Evolutionary conservation across 192 early-diverging fungal genomes (phyloP).

Genomic region (Coemansia sp.): DNA sequence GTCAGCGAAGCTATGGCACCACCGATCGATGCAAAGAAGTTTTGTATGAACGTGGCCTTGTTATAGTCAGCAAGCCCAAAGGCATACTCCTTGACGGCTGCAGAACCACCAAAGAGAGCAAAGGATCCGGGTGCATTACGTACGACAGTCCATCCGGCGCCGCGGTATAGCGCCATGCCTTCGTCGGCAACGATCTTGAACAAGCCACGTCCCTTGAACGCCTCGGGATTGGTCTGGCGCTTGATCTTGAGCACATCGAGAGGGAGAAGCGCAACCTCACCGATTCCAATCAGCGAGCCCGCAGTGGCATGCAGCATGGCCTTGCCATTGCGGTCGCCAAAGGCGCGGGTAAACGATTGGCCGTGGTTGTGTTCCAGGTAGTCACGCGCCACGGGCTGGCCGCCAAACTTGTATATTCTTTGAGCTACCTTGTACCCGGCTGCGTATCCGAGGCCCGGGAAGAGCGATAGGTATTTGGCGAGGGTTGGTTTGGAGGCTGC

Average conservation of each 20-base stretch:
- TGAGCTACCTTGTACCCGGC: constrained; percentile 98
- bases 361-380: constrained; percentile 85
- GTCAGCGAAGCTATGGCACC: constrained; percentile 94
- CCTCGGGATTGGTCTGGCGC: constrained; percentile 90
- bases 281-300: constrained; percentile 94
- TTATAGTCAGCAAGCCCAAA: constrained; percentile 89
- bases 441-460: constrained; percentile 97
- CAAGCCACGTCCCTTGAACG: constrained; percentile 80
- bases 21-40: constrained; percentile 95
- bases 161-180: constrained; percentile 91
- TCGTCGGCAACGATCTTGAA: constrained; percentile 82
- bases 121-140: constrained; percentile 99
- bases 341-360: constrained; percentile 69
- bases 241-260: constrained; percentile 99
- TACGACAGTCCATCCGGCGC: constrained; percentile 94
- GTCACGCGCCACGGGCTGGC: constrained; percentile 95
- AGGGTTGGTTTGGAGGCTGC: constrained; percentile 73
- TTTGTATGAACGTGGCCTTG: constrained; percentile 98
- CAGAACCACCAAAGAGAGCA: constrained; percentile 92
- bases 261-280: constrained; percentile 95
- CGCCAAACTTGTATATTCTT: constrained; percentile 98
- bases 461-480: constrained; percentile 89
- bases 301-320: constrained; percentile 98
- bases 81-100: constrained; percentile 90
- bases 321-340: constrained; percentile 95